Percentiles rank a stretch among this genome's conserved stretches.
phyloP scores from a whole-genome alignment of 2,329 filamentous ascomycete genomes.

The Pseudogymnoascus sp. region DNA sequence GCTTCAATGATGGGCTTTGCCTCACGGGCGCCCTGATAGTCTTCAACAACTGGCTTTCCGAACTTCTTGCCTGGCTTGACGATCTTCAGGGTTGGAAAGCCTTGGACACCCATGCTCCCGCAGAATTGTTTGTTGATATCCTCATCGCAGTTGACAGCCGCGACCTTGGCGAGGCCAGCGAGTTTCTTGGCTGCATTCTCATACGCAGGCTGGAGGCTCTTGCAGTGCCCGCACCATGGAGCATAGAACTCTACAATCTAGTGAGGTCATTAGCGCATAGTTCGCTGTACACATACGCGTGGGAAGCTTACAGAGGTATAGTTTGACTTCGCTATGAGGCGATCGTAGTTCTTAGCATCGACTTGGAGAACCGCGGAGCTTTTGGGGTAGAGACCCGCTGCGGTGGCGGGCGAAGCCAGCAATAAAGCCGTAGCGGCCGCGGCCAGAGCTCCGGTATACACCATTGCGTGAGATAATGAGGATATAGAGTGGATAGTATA shows the following conservation, averaged over 20 bases:
- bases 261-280: constrained; percentile 15
- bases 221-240: constrained; percentile 95
- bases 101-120: constrained; percentile 76
- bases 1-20: constrained; percentile 85
- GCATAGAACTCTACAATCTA: constrained; percentile 82
- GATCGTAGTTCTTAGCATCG: constrained; percentile 70
- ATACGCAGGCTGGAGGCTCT: constrained; percentile 91
- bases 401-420: constrained; percentile 55
- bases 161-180: constrained; percentile 87
- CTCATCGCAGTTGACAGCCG: constrained; percentile 90
- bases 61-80: constrained; percentile 76
- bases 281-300: constrained; percentile 16
- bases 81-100: constrained; percentile 94
- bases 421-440: constrained; percentile 55
- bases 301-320: constrained; percentile 68
- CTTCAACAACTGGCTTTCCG: constrained; percentile 74
- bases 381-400: constrained; percentile 74
- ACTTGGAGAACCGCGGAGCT: constrained; percentile 82
- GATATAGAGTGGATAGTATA: neutral
- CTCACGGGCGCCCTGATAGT: constrained; percentile 77
- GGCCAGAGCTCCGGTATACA: constrained; percentile 44
- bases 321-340: constrained; percentile 79
- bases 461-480: constrained; percentile 36
- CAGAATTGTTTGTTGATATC: constrained; percentile 87
- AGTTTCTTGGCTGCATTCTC: constrained; percentile 88